A percentile compares a stretch with the other conserved stretches of the same genome.
Conservation (phyloP, 1,284 basidiomycete genomes). For the Moniliophthora roreri region DNA sequence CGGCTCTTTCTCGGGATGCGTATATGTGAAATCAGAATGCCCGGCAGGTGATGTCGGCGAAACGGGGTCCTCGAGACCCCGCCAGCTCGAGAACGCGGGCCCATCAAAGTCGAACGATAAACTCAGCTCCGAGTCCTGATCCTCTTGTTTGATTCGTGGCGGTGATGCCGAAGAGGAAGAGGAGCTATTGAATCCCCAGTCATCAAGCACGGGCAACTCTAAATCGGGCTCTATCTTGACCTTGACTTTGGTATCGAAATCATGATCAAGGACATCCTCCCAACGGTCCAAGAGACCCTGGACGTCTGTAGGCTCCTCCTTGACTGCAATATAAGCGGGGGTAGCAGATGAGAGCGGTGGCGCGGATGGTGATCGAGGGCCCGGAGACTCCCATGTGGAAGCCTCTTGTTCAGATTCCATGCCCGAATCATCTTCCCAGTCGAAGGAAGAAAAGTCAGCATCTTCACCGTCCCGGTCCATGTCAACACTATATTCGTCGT, state of each 20-base stretch:
- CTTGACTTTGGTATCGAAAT: constrained; percentile 9
- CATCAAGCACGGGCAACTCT: constrained; percentile 3
- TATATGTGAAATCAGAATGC: neutral
- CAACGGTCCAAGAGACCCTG: constrained; percentile 63
- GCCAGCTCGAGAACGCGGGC: constrained; percentile 12
- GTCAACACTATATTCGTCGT: constrained; percentile 3
- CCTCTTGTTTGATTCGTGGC: constrained; percentile 41
- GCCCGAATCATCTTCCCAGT: constrained; percentile 10
- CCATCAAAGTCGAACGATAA: constrained; percentile 22
- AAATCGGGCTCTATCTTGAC: constrained; percentile 9
- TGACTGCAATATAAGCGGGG: constrained; percentile 40
- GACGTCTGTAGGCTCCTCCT: constrained; percentile 60
- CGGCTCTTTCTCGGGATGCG: neutral
- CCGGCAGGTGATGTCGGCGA: constrained; percentile 8
- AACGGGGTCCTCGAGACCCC: constrained; percentile 20
- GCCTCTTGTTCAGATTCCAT: constrained; percentile 22
- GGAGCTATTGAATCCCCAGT: constrained; percentile 1
- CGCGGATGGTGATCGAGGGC: constrained; percentile 56
- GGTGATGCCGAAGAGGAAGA: constrained; percentile 13
- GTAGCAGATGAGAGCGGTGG: constrained; percentile 30
- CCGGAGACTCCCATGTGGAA: constrained; percentile 52
- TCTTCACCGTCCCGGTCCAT: constrained; percentile 13
- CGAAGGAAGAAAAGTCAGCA: constrained; percentile 11
- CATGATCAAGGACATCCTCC: constrained; percentile 45
- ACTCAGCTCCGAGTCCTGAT: constrained; percentile 29